phyloP scores from a whole-genome alignment of 78 protist genomes.

The Chrysochromulina parva region DNA sequence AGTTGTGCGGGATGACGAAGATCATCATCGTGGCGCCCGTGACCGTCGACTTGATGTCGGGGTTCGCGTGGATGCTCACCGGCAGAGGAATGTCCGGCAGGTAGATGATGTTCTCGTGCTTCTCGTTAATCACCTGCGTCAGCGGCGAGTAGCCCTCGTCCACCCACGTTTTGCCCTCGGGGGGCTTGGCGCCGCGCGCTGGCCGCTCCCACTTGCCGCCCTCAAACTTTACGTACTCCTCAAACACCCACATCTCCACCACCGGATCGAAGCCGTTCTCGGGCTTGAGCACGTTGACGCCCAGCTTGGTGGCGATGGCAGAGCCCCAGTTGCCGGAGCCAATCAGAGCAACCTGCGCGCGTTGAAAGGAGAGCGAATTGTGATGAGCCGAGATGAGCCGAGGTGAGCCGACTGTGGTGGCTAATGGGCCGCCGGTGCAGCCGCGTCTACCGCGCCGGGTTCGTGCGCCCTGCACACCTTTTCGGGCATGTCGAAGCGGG shows the following conservation, averaged over 20 bases:
- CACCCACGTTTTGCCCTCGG: neutral
- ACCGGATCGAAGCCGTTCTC: neutral
- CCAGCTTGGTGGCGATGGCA: neutral
- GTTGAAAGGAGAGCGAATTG: too few relatives aligned
- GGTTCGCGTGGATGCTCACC: slow-evolving; percentile 26
- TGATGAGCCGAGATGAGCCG: too few relatives aligned
- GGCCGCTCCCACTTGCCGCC: neutral
- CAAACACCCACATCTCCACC: slow-evolving; percentile 60
- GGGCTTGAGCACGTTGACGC: neutral
- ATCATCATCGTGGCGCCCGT: slow-evolving; percentile 3
- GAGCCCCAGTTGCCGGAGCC: slow-evolving; percentile 62
- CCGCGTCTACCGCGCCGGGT: too few relatives aligned
- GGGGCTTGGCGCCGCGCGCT: neutral
- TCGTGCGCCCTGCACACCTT: too few relatives aligned
- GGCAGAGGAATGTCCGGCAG: slow-evolving; percentile 62
- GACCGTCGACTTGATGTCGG: neutral
- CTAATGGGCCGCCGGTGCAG: too few relatives aligned
- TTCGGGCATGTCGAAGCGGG: too few relatives aligned
- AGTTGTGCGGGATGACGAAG: slow-evolving; percentile 30
- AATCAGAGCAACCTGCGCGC: slow-evolving; percentile 5
- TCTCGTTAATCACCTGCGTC: slow-evolving; percentile 62
- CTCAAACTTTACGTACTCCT: slow-evolving; percentile 39
- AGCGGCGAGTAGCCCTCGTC: slow-evolving; percentile 59
- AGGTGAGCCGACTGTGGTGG: too few relatives aligned
- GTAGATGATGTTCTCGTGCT: slow-evolving; percentile 70